Evolutionary conservation across 2,329 filamentous ascomycete genomes (phyloP).

Genomic region (Beauveria brongniartii): DNA sequence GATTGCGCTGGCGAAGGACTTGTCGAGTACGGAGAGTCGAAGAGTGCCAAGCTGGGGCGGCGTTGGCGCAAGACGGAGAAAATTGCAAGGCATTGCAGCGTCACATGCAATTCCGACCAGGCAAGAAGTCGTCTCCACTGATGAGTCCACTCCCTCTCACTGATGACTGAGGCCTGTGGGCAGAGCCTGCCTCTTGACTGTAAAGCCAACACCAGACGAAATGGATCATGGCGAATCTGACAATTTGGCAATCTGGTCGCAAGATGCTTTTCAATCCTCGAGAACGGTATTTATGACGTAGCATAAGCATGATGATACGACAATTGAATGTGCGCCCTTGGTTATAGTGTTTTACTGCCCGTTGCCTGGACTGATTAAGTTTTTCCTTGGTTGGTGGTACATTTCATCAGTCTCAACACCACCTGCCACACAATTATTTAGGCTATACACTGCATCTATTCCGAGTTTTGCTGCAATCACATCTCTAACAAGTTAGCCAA

Average conservation of each 20-base stretch:
- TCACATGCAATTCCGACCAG: background rate
- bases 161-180: background rate
- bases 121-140: too few species aligned
- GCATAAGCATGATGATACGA: background rate
- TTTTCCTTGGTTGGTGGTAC: too few species aligned
- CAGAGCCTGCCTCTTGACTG: background rate
- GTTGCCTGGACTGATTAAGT: background rate
- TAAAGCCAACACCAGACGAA: background rate
- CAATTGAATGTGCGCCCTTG: background rate
- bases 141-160: background rate
- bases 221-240: background rate
- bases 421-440: background rate
- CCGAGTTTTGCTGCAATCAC: background rate
- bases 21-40: background rate
- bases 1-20: background rate
- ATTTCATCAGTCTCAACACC: background rate
- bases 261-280: background rate
- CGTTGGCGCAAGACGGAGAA: background rate
- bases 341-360: background rate
- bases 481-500: background rate
- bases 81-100: background rate
- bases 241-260: background rate
- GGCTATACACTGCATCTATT: background rate
- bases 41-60: background rate
- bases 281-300: too few species aligned